Conservation (phyloP, 148 eudicot species). For the Mesembryanthemum crystallinum region DNA sequence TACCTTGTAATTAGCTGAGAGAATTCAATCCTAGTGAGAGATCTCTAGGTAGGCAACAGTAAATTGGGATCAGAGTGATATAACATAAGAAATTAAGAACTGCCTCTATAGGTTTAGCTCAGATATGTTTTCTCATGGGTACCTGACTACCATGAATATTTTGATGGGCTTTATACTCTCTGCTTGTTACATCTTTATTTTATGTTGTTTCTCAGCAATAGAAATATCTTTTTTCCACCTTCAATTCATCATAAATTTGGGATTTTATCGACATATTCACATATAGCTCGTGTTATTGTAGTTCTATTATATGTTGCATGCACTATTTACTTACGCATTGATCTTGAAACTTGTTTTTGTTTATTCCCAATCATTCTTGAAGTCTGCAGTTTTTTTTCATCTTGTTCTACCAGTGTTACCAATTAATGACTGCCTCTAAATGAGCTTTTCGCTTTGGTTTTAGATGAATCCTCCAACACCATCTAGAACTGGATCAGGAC, state of each 20-base stretch:
- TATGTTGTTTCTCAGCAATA: not conserved
- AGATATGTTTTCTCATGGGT: not conserved
- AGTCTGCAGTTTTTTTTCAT: not conserved
- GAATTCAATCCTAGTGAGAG: not conserved
- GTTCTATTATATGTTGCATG: not conserved
- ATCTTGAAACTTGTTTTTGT: not conserved
- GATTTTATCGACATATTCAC: not conserved
- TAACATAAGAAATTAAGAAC: not conserved
- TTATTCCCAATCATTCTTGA: not conserved
- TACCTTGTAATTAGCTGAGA: not conserved
- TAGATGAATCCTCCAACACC: slow-evolving; percentile 64
- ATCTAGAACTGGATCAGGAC: slow-evolving; percentile 76
- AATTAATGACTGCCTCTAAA: not conserved
- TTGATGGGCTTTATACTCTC: not conserved
- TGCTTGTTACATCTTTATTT: not conserved
- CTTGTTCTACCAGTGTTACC: not conserved
- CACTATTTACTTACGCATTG: not conserved
- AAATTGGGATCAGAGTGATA: not conserved
- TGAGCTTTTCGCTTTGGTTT: slow-evolving; percentile 25
- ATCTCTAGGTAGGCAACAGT: not conserved
- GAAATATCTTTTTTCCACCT: not conserved
- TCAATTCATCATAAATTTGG: not conserved
- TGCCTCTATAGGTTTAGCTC: not conserved
- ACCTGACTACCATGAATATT: not conserved
- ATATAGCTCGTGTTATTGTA: not conserved